A percentile compares a stretch with the other conserved stretches of the same genome.
Conservation (phyloP, 352 stramenopile species). For the Globisporangium cystogenes region DNA sequence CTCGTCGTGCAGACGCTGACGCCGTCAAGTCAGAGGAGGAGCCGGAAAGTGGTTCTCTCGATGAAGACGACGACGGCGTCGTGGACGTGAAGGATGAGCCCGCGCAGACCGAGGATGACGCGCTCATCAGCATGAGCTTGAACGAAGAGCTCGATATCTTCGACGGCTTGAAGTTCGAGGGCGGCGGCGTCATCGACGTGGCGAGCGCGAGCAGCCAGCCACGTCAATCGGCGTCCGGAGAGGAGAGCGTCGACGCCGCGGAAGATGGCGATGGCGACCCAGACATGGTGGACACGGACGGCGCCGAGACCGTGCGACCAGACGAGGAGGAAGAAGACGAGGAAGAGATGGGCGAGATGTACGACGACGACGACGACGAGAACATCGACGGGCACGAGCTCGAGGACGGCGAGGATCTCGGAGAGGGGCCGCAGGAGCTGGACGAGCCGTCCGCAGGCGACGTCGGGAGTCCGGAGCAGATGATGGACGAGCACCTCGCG, state of each 20-base stretch:
- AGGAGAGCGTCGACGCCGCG: constrained; percentile 13
- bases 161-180: constrained; percentile 84
- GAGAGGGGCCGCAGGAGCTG: background rate
- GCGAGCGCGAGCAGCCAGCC: constrained; percentile 20
- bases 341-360: constrained; percentile 36
- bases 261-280: constrained; percentile 14
- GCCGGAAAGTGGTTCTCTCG: background rate
- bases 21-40: background rate
- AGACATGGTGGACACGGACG: constrained; percentile 26
- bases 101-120: constrained; percentile 33
- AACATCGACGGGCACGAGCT: constrained; percentile 18
- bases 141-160: constrained; percentile 82
- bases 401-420: constrained; percentile 2
- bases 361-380: constrained; percentile 58
- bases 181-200: constrained; percentile 77
- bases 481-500: background rate
- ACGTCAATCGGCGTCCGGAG: constrained; percentile 11
- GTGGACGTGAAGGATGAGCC: constrained; percentile 6
- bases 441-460: background rate
- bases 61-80: constrained; percentile 1
- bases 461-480: background rate
- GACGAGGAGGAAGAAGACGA: constrained; percentile 37
- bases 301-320: constrained; percentile 26
- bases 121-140: constrained; percentile 66
- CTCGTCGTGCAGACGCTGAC: background rate